Evolutionary conservation across 805 yeast species (phyloP).

Genomic region (Nadsonia fulvescens): DNA sequence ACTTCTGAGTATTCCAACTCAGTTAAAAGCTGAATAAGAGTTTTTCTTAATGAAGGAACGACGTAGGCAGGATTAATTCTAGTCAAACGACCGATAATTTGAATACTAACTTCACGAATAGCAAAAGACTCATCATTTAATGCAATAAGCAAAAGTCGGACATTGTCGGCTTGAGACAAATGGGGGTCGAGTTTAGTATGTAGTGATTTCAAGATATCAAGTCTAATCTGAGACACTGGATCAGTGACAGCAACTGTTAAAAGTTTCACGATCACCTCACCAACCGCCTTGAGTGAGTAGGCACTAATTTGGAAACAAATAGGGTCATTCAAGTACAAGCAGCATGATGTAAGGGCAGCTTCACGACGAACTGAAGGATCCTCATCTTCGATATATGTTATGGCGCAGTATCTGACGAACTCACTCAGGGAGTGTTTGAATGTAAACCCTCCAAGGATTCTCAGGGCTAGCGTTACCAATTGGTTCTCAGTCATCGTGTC

Average conservation of each 20-base stretch:
- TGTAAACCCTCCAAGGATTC: constrained; percentile 56
- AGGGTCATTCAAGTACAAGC: constrained; percentile 57
- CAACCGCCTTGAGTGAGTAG: constrained; percentile 63
- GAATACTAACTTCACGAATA: constrained; percentile 61
- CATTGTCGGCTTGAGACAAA: constrained; percentile 83
- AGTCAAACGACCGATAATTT: constrained; percentile 68
- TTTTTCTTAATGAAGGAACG: constrained; percentile 78
- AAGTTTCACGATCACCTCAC: constrained; percentile 67
- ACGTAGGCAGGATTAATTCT: constrained; percentile 86
- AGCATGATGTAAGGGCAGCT: constrained; percentile 72
- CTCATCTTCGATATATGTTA: constrained; percentile 69
- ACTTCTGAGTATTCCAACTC: constrained; percentile 69
- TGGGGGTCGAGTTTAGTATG: constrained; percentile 76
- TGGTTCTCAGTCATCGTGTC: constrained; percentile 30
- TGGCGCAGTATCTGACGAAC: constrained; percentile 68
- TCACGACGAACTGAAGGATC: constrained; percentile 63
- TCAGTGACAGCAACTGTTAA: constrained; percentile 77
- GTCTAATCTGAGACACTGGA: constrained; percentile 67
- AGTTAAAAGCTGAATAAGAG: constrained; percentile 68
- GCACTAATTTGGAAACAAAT: constrained; percentile 72
- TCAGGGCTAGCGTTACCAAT: constrained; percentile 58
- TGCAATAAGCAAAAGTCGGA: constrained; percentile 68
- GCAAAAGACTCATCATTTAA: constrained; percentile 79
- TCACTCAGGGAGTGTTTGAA: constrained; percentile 68
- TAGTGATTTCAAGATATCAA: constrained; percentile 57